Evolutionary conservation across 495 filamentous ascomycete genomes (phyloP).

Genomic region (Xylaria castorea): DNA sequence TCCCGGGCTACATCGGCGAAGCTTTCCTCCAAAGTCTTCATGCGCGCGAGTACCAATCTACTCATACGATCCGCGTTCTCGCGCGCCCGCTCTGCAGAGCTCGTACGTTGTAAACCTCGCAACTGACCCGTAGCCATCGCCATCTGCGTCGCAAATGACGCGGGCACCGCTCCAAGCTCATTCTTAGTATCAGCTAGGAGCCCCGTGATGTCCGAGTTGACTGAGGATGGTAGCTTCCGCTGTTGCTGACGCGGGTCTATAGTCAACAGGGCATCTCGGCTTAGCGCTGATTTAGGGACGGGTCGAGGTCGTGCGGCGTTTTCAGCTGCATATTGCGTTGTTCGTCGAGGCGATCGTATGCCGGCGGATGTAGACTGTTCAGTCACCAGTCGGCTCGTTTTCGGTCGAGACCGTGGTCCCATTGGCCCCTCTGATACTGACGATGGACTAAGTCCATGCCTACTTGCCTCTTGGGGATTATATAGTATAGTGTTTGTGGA

Average conservation of each 20-base stretch:
- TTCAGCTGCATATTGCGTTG: slow-evolving; percentile 27
- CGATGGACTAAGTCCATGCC: slow-evolving; percentile 53
- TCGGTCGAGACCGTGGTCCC: slow-evolving; percentile 39
- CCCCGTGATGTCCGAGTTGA: slow-evolving; percentile 72
- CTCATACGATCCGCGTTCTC: slow-evolving; percentile 73
- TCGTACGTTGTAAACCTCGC: slow-evolving; percentile 38
- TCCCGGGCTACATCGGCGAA: slow-evolving; percentile 86
- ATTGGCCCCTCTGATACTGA: slow-evolving; percentile 52
- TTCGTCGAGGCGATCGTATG: slow-evolving; percentile 39
- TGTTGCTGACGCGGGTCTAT: slow-evolving; percentile 39
- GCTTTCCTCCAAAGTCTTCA: slow-evolving; percentile 88
- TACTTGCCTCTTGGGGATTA: slow-evolving; percentile 55
- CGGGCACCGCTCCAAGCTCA: slow-evolving; percentile 68
- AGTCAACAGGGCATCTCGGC: slow-evolving; percentile 38
- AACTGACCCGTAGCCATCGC: slow-evolving; percentile 67
- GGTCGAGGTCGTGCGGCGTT: slow-evolving; percentile 30
- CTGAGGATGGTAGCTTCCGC: slow-evolving; percentile 55
- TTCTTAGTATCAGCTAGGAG: slow-evolving; percentile 75
- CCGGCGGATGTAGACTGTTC: slow-evolving; percentile 32
- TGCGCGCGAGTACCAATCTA: slow-evolving; percentile 84
- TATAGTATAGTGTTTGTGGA: slow-evolving; percentile 84
- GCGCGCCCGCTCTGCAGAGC: slow-evolving; percentile 42
- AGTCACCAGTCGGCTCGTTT: slow-evolving; percentile 39
- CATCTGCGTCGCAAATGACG: slow-evolving; percentile 82
- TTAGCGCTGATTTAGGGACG: slow-evolving; percentile 40